Evolutionary conservation across 345 rosid genomes (phyloP).

Genomic region (Xanthoceras sorbifolium): DNA sequence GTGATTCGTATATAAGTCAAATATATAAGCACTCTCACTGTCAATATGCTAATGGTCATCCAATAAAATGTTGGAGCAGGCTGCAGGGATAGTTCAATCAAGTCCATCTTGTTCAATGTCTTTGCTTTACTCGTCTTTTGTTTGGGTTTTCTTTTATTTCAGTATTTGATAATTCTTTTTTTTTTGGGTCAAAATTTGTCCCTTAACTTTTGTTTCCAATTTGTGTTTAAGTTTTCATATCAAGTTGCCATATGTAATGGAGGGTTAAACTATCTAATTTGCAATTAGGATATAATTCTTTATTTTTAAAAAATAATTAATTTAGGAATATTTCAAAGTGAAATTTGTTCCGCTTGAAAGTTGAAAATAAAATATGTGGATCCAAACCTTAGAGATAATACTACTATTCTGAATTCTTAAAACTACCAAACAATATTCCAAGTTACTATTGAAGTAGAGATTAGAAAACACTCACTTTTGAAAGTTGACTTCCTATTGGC

Average conservation of each 20-base stretch:
- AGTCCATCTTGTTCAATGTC: background rate
- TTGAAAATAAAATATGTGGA: background rate
- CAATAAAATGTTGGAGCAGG: background rate
- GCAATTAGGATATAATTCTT: no score
- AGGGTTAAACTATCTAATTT: no score
- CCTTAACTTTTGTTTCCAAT: no score
- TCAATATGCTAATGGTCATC: background rate
- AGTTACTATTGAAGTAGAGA: no score
- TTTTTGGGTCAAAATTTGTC: background rate
- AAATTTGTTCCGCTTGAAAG: background rate
- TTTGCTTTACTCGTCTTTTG: constrained; percentile 2
- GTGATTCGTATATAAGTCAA: background rate
- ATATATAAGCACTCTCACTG: constrained; percentile 1
- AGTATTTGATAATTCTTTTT: background rate
- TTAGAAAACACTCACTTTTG: no score
- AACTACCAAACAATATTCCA: no score
- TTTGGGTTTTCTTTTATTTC: background rate
- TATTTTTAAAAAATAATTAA: no score
- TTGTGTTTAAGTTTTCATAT: no score
- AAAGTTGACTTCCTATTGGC: no score
- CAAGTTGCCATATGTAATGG: no score
- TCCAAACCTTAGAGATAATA: no score
- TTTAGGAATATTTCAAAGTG: background rate
- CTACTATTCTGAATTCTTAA: no score
- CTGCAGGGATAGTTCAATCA: background rate